phyloP scores from a whole-genome alignment of 345 rosid species.

The Camelina sativa region DNA sequence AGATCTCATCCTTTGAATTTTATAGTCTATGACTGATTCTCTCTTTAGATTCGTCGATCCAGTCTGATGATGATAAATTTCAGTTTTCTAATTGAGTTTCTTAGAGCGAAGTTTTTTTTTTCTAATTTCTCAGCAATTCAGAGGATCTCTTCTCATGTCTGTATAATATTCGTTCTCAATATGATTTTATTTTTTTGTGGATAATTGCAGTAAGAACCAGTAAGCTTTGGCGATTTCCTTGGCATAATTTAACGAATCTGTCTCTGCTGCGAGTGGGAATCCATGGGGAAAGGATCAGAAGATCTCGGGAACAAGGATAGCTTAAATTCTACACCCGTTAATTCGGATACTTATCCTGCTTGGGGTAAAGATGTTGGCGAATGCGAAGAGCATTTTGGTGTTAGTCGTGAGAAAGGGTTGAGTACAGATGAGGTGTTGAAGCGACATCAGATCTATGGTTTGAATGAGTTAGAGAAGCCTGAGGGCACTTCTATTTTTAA shows the following conservation, averaged over 20 bases:
- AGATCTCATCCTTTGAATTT: conserved; percentile 14
- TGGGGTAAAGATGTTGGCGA: conserved; percentile 69
- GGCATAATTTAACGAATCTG: conserved; percentile 5
- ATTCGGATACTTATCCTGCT: conserved; percentile 55
- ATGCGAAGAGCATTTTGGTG: conserved; percentile 64
- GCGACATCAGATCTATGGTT: conserved; percentile 60
- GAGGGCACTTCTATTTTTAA: conserved; percentile 67
- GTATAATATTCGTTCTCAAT: background rate
- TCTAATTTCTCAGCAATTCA: background rate
- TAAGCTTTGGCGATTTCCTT: conserved; percentile 15
- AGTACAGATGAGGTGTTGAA: conserved; percentile 59
- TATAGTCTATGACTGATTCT: background rate
- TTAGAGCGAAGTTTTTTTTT: background rate
- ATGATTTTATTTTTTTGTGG: background rate
- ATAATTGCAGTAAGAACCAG: conserved; percentile 12
- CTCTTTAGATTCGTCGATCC: conserved; percentile 14
- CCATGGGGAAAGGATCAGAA: conserved; percentile 77
- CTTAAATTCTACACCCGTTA: conserved; percentile 20
- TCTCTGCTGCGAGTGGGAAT: conserved; percentile 19
- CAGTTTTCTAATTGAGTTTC: conserved; percentile 2
- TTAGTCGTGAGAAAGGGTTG: conserved; percentile 55
- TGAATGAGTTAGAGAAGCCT: conserved; percentile 83
- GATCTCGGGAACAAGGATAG: conserved; percentile 48
- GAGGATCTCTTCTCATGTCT: conserved; percentile 12
- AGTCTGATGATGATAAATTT: background rate